Base-by-base conservation (phyloP, 495 filamentous ascomycete genomes). In the Rostrohypoxylon terebratum region DNA sequence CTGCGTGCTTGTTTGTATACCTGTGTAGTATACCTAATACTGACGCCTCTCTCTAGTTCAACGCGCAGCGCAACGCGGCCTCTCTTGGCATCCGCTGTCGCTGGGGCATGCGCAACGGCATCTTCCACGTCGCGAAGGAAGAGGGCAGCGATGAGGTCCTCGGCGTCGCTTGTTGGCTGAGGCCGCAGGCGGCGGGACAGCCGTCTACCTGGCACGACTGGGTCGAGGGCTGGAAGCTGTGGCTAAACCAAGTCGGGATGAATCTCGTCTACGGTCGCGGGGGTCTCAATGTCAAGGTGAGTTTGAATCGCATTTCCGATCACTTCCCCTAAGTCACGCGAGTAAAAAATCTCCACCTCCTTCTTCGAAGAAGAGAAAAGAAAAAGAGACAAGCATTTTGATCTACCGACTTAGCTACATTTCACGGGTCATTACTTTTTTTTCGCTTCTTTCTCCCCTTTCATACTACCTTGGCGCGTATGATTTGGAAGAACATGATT, bases 161-260 rank as follows among this genome's bases (percentile, higher is more conserved):
- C 54, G 90, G 90, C 5, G 84, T 89, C 59, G 83, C 87, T 59
- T 90, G 88, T 84, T 92, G 90, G 90, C 80, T 88, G 51, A 82
- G 84, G 0, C 90, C 90, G 0, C 78, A 78, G 16, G 75, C 74
- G 2, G 72, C 79, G 10, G 69, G 73, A n/a, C 67, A 83, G 45
- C 81, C 82, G 11, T 77, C 81, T 51, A 81, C 79, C 50, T 91
- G 89, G 86, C 72, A 79, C n/a, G 79, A 83, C 45, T 90, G 85
- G 84, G 72, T 83, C 4, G 86, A 89, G 48, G 80, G 77, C 60
- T 90, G 88, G 86, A 80, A 82, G 45, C 82, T 92, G 54, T 91
- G 87, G 75, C 68, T 87, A 47, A 81, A 82, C 28, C 90, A 92
- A 64, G 79, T 90, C 25, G 75, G 83, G 42, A 89, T 87, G 83